Base-by-base conservation (phyloP, 2,329 filamentous ascomycete species). In the Gyromitra esculenta region DNA sequence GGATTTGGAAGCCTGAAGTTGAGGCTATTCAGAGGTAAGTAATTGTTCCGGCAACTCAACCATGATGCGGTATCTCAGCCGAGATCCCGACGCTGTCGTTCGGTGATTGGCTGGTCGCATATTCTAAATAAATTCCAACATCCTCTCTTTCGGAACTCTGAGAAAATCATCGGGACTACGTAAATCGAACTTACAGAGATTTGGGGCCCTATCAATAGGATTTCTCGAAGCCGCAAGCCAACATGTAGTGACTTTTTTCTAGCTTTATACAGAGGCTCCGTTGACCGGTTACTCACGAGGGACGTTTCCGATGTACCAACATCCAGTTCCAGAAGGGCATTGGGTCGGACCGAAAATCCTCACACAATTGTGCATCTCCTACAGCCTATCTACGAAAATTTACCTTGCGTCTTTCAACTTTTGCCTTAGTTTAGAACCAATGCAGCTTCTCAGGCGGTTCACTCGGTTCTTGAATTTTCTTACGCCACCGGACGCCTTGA, bases 61-160 rank as follows among this genome's bases (percentile, higher is more conserved):
- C 73, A 76, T 37, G 60, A 73, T 56, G 50, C 43, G 54, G 73
- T 73, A 73, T 73, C 39, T 60, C 73, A 76, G 52, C 68, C 73
- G 73, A 76, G 52, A 76, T 73, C 25, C 73, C 60, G 62, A 31
- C 21, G 73, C 73, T 73, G 68, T 76, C 68, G 31, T 31, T 41
- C 25, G 41, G 9, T 65, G 48, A 75, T 75, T 75, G 72, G 72
- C 43, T 70, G 31, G 52, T 64, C 72, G 57, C 66, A 63, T 71
- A 60, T 65, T 45, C 52, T 52, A 65, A 70, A 63, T 64, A 70
- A 54, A 75, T 75, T 65, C 57, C 50, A 41, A 63, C 50, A 71
- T 75, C 59, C 39, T 64, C 65, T 57, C 31, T 41, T 56, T 63
- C 45, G 48, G 39, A 70, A 41, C 72, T 7, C 35, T 31, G 5